Percentiles rank a stretch among this genome's conserved stretches.
Conservation (phyloP, 257 asterid species). For the Nicotiana obtusifolia region DNA sequence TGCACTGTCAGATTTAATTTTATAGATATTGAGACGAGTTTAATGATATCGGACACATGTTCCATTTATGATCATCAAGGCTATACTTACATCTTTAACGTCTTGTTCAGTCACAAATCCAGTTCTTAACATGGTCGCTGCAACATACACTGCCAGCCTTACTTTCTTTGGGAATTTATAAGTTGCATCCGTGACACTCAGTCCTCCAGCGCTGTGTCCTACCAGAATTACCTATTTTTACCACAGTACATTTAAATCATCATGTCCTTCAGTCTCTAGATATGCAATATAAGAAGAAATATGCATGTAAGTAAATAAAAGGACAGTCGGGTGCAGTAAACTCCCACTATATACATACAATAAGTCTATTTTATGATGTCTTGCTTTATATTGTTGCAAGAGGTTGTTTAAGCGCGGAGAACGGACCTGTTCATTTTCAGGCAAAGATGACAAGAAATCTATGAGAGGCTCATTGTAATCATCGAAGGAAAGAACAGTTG, state of each 20-base stretch:
- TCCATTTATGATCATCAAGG: background rate
- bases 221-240: slow-evolving; percentile 55
- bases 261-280: background rate
- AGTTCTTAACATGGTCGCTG: slow-evolving; percentile 57
- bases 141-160: slow-evolving; percentile 49
- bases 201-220: slow-evolving; percentile 80
- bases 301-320: no score
- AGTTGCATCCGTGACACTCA: slow-evolving; percentile 49
- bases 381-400: no score
- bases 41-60: no score
- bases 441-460: slow-evolving; percentile 40
- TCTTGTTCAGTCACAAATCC: slow-evolving; percentile 48
- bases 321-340: no score
- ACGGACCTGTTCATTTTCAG: slow-evolving; percentile 32
- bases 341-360: no score
- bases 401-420: background rate
- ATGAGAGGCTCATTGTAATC: slow-evolving; percentile 56
- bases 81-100: slow-evolving; percentile 37
- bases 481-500: slow-evolving; percentile 36
- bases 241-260: background rate
- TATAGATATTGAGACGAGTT: background rate
- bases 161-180: slow-evolving; percentile 48
- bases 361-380: no score
- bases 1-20: background rate
- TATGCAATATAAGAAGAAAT: no score